Evolutionary conservation across 208 protist species (phyloP).

Genomic region (Herpetomonas muscarum): DNA sequence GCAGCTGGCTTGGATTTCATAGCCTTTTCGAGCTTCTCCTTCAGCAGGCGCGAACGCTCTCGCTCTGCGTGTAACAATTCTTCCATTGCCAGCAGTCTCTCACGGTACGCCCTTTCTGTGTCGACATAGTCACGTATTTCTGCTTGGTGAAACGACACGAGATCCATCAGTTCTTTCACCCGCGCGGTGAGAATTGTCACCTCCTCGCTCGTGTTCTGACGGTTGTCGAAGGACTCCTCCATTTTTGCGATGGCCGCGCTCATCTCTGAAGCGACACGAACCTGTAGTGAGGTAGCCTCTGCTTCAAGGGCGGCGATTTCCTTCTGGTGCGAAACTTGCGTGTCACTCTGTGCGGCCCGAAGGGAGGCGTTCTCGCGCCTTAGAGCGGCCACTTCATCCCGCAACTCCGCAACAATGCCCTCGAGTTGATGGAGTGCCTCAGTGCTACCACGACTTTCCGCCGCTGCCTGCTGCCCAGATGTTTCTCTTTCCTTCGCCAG

Average conservation of each 20-base stretch:
- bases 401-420: no score
- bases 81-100: conserved; percentile 52
- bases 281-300: no score
- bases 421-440: no score
- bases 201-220: conserved; percentile 3
- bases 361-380: no score
- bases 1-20: conserved; percentile 9
- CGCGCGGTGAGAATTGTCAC: conserved; percentile 24
- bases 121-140: conserved; percentile 45
- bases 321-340: no score
- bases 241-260: neutral
- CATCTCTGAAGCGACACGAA: no score
- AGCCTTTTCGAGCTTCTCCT: conserved; percentile 3
- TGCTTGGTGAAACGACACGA: conserved; percentile 43
- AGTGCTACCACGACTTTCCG: no score
- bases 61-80: conserved; percentile 20
- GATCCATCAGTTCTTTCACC: conserved; percentile 26
- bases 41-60: conserved; percentile 14
- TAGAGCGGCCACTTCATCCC: no score
- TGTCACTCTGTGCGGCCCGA: no score
- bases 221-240: neutral
- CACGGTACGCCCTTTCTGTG: conserved; percentile 47
- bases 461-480: conserved; percentile 7
- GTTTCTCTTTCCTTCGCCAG: conserved; percentile 13
- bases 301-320: no score